These are phyloP conservation scores for Backusella parvicylindrica DNA, from an alignment of 192 early-diverging fungal genomes.

Conservation along the genomic window DNA sequence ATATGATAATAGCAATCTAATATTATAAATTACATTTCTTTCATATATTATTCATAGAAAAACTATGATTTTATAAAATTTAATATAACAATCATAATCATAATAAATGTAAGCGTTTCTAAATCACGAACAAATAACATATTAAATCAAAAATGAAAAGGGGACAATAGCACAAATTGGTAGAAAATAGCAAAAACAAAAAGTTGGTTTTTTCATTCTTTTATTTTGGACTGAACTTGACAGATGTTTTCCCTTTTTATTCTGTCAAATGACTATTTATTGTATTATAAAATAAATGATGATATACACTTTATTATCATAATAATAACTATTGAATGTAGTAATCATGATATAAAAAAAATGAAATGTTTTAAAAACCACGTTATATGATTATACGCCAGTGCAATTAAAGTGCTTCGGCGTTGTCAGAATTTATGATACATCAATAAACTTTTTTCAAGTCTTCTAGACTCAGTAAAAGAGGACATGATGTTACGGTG, in stretches of 20 bases:
- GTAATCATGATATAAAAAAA: neutral
- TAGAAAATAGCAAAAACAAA: neutral
- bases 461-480: neutral
- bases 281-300: neutral
- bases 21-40: neutral
- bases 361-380: neutral
- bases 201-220: neutral
- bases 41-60: neutral
- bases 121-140: neutral
- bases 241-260: neutral
- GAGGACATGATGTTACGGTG: neutral
- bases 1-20: no score
- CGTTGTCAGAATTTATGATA: neutral
- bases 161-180: neutral
- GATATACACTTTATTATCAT: neutral
- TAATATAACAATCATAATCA: neutral
- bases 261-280: neutral
- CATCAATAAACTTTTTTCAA: neutral
- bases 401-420: constrained; percentile 3
- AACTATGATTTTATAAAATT: neutral
- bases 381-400: neutral
- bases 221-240: neutral
- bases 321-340: neutral
- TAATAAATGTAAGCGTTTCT: neutral
- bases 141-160: neutral